Percentiles rank a stretch among this genome's conserved stretches.
Evolutionary conservation across 2,329 filamentous ascomycete genomes (phyloP).

Genomic region (Trichocomaceae sp.): DNA sequence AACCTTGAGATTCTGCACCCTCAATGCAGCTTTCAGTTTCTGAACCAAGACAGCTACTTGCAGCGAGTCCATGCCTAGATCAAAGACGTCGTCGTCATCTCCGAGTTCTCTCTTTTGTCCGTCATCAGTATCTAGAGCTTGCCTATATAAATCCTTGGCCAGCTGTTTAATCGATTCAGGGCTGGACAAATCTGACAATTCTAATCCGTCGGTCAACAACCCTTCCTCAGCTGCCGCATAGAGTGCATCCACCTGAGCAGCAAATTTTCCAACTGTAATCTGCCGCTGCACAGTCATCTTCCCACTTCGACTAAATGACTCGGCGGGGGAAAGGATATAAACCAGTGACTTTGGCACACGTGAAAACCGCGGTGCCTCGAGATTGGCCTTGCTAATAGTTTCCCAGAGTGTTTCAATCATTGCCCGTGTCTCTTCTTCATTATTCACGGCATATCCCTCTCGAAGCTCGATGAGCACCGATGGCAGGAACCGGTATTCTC

Average conservation of each 20-base stretch:
- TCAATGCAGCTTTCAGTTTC: slow-evolving; percentile 11
- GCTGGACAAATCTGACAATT: slow-evolving; percentile 1
- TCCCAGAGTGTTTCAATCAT: slow-evolving; percentile 15
- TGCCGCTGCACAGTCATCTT: slow-evolving; percentile 16
- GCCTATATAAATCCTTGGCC: slow-evolving; percentile 3
- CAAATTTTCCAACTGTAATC: slow-evolving; percentile 12
- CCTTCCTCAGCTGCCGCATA: slow-evolving; percentile 12
- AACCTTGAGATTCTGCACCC: slow-evolving; percentile 2
- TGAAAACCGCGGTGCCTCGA: slow-evolving; percentile 12
- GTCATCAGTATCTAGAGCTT: slow-evolving; percentile 2
- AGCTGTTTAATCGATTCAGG: background rate
- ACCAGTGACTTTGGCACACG: slow-evolving; percentile 13
- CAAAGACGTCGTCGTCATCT: slow-evolving; percentile 14
- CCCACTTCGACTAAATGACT: slow-evolving; percentile 12
- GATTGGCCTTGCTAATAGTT: slow-evolving; percentile 13
- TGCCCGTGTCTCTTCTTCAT: slow-evolving; percentile 3
- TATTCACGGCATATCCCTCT: slow-evolving; percentile 16
- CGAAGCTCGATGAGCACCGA: slow-evolving; percentile 44
- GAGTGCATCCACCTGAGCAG: slow-evolving; percentile 12
- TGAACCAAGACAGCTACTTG: slow-evolving; percentile 11
- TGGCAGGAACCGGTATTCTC: slow-evolving; percentile 42
- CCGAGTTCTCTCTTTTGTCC: background rate
- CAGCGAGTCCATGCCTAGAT: slow-evolving; percentile 15
- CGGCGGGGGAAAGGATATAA: slow-evolving; percentile 5
- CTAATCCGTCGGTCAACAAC: slow-evolving; percentile 5